phyloP scores from a whole-genome alignment of 1,284 basidiomycete species.

The Trichosporon coremiiforme region DNA sequence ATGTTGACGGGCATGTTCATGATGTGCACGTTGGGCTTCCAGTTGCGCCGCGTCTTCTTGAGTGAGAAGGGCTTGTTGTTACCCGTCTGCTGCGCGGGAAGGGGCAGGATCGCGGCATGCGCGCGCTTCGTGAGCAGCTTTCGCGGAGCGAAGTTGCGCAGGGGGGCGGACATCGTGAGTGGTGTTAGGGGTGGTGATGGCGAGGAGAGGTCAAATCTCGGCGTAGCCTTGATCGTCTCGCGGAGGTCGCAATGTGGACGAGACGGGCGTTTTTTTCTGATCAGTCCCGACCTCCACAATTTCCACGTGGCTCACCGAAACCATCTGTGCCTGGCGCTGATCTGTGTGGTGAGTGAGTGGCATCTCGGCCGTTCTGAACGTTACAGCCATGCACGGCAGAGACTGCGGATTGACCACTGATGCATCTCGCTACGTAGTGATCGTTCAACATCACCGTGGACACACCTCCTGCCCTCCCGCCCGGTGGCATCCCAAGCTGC shows the following conservation, averaged over 20 bases:
- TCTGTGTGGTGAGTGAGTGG: not conserved
- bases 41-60: constrained; percentile 84
- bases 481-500: not conserved
- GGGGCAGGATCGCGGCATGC: constrained; percentile 48
- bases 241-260: not conserved
- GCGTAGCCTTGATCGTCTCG: too few species aligned
- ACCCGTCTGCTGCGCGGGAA: constrained; percentile 58
- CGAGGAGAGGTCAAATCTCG: not conserved
- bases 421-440: not conserved
- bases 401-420: not conserved
- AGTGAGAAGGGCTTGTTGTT: constrained; percentile 91
- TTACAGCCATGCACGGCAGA: too few species aligned
- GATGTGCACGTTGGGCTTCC: constrained; percentile 80
- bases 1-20: constrained; percentile 43
- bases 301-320: not conserved
- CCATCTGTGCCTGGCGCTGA: not conserved
- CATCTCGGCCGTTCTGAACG: too few species aligned
- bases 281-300: not conserved
- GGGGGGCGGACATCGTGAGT: constrained; percentile 7
- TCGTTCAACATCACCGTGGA: not conserved
- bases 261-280: constrained; percentile 7
- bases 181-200: not conserved
- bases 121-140: constrained; percentile 35
- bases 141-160: constrained; percentile 1
- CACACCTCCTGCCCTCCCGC: too few species aligned